phyloP scores from a whole-genome alignment of 805 yeast species.

The Yarrowia osloensis region DNA sequence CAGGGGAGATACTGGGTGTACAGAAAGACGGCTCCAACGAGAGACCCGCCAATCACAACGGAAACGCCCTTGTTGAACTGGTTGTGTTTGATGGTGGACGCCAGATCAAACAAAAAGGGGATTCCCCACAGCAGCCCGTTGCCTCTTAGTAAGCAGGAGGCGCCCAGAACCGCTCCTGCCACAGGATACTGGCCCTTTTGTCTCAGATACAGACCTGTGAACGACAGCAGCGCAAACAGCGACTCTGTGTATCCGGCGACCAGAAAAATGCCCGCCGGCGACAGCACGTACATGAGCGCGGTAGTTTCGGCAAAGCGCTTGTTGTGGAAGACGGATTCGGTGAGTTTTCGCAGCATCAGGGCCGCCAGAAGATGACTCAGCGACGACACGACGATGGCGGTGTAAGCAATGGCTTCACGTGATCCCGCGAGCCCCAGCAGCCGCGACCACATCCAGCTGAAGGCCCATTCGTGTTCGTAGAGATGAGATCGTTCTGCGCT shows the following conservation, averaged over 20 bases:
- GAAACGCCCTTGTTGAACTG: background rate
- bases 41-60: conserved; percentile 55
- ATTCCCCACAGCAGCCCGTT: conserved; percentile 76
- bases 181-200: conserved; percentile 47
- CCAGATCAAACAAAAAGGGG: conserved; percentile 60
- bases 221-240: conserved; percentile 60
- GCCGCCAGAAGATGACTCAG: conserved; percentile 53
- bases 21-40: conserved; percentile 52
- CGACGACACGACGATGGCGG: conserved; percentile 56
- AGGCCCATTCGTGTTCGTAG: conserved; percentile 92
- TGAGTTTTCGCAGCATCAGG: conserved; percentile 52
- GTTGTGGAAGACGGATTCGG: conserved; percentile 41
- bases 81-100: conserved; percentile 31
- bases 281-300: conserved; percentile 55
- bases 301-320: conserved; percentile 42
- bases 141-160: conserved; percentile 67
- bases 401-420: conserved; percentile 41
- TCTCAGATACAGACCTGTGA: conserved; percentile 57
- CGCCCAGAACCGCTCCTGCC: conserved; percentile 57
- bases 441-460: conserved; percentile 75
- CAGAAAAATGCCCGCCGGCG: conserved; percentile 80
- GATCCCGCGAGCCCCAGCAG: conserved; percentile 35
- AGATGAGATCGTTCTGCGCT: conserved; percentile 52
- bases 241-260: conserved; percentile 78
- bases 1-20: conserved; percentile 58